Evolutionary conservation across 2,329 filamentous ascomycete genomes (phyloP).

Genomic region (Fusarium protoensiforme): DNA sequence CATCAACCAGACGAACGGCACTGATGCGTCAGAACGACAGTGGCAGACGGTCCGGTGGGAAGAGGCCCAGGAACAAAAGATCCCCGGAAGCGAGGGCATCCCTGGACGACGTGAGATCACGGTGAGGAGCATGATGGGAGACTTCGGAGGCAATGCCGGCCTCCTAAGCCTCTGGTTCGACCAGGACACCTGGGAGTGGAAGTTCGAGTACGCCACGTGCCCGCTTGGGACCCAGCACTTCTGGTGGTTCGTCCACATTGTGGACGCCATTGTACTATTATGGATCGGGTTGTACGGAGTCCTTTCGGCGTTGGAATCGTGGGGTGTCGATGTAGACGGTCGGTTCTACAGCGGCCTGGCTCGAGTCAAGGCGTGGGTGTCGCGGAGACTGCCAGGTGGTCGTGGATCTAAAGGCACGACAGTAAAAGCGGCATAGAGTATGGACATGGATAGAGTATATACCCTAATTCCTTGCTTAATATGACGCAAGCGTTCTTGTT

Average conservation of each 20-base stretch:
- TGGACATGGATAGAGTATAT: slow-evolving; percentile 32
- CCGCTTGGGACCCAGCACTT: slow-evolving; percentile 86
- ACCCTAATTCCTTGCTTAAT: slow-evolving; percentile 12
- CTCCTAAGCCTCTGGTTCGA: slow-evolving; percentile 93
- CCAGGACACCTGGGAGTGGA: slow-evolving; percentile 76
- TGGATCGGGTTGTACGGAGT: slow-evolving; percentile 42
- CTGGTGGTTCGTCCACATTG: slow-evolving; percentile 91
- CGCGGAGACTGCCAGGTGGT: not conserved
- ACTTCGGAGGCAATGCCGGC: slow-evolving; percentile 91
- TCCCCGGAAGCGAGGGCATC: slow-evolving; percentile 56
- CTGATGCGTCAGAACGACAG: slow-evolving; percentile 51
- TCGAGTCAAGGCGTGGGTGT: slow-evolving; percentile 22
- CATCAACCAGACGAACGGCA: slow-evolving; percentile 70
- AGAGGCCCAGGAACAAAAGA: slow-evolving; percentile 53
- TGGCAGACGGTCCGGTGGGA: slow-evolving; percentile 65
- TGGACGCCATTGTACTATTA: slow-evolving; percentile 66
- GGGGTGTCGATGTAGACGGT: slow-evolving; percentile 51
- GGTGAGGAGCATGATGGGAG: slow-evolving; percentile 98
- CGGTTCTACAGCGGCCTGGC: slow-evolving; percentile 32
- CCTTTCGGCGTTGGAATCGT: slow-evolving; percentile 39
- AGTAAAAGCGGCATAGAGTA: slow-evolving; percentile 32
- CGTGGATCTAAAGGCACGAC: slow-evolving; percentile 25
- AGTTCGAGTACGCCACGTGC: slow-evolving; percentile 83
- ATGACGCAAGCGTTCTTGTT: slow-evolving; percentile 31
- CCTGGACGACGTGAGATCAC: slow-evolving; percentile 88